phyloP scores from a whole-genome alignment of 2,329 filamentous ascomycete genomes.

The Fonsecaea multimorphosa region DNA sequence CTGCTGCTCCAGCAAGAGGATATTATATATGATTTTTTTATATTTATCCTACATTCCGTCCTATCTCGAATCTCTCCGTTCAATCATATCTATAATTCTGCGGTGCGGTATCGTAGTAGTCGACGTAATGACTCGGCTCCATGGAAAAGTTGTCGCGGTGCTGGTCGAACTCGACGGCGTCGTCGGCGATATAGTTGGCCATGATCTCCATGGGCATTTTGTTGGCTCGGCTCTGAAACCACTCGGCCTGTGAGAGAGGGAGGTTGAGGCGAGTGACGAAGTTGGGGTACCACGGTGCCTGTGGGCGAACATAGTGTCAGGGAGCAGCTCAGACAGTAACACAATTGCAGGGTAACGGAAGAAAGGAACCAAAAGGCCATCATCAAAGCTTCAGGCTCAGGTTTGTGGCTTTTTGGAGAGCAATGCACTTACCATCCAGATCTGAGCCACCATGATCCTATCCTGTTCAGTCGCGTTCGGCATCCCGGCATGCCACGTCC shows the following conservation, averaged over 20 bases:
- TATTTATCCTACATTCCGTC: neutral
- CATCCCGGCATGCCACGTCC: slow-evolving; percentile 46
- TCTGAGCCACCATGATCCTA: slow-evolving; percentile 41
- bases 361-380: neutral
- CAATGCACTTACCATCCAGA: slow-evolving; percentile 18
- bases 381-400: neutral
- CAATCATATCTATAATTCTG: slow-evolving; percentile 23
- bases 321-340: neutral
- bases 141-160: slow-evolving; percentile 23
- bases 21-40: no score
- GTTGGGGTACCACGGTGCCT: slow-evolving; percentile 24
- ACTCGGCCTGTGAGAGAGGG: slow-evolving; percentile 14
- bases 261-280: slow-evolving; percentile 14
- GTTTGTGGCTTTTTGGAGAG: neutral
- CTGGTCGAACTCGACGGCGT: slow-evolving; percentile 21
- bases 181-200: slow-evolving; percentile 21
- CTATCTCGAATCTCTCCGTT: neutral
- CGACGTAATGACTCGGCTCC: slow-evolving; percentile 18
- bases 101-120: slow-evolving; percentile 20
- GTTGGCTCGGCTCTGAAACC: slow-evolving; percentile 21
- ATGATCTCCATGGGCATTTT: slow-evolving; percentile 24
- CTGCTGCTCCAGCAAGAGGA: no score
- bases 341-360: neutral
- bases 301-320: slow-evolving; percentile 6
- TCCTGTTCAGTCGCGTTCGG: slow-evolving; percentile 41